Percentiles rank a stretch among this genome's conserved stretches.
Conservation (phyloP, 345 rosid genomes). For the Acer negundo region DNA sequence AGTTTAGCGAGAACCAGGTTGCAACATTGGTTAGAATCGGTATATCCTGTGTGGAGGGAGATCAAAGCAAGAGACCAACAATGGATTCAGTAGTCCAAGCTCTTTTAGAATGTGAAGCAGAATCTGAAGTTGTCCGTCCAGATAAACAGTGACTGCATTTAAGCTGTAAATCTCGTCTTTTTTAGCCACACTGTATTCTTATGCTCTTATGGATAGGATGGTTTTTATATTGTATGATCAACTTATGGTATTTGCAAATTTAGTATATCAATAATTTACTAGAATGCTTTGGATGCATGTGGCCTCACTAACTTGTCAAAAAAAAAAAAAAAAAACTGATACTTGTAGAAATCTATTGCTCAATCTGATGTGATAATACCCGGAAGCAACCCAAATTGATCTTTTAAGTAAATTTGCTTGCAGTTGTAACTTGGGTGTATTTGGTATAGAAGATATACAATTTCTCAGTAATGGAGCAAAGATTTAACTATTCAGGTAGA, state of each 20-base stretch:
- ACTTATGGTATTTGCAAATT: neutral
- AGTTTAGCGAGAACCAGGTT: constrained; percentile 28
- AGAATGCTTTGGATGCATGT: too few relatives aligned
- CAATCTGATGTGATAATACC: too few relatives aligned
- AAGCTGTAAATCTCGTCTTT: constrained; percentile 5
- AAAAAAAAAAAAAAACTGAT: too few relatives aligned
- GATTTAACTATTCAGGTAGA: too few relatives aligned
- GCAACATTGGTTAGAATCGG: constrained; percentile 29
- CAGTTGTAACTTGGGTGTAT: too few relatives aligned
- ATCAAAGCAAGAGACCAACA: constrained; percentile 37
- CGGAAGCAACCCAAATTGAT: too few relatives aligned
- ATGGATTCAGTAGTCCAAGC: constrained; percentile 37
- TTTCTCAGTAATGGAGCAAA: too few relatives aligned
- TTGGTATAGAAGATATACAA: too few relatives aligned
- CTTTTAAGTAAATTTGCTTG: too few relatives aligned
- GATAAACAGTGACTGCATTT: neutral
- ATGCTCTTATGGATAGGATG: neutral
- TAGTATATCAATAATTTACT: too few relatives aligned
- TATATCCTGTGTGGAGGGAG: constrained; percentile 36
- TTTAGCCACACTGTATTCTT: neutral
- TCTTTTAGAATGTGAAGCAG: constrained; percentile 28
- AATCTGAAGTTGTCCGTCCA: neutral
- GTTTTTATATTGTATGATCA: neutral
- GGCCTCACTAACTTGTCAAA: too few relatives aligned
- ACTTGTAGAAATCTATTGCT: too few relatives aligned